Conservation (phyloP, 2,329 filamentous ascomycete species). For the Leptographium procerum region DNA sequence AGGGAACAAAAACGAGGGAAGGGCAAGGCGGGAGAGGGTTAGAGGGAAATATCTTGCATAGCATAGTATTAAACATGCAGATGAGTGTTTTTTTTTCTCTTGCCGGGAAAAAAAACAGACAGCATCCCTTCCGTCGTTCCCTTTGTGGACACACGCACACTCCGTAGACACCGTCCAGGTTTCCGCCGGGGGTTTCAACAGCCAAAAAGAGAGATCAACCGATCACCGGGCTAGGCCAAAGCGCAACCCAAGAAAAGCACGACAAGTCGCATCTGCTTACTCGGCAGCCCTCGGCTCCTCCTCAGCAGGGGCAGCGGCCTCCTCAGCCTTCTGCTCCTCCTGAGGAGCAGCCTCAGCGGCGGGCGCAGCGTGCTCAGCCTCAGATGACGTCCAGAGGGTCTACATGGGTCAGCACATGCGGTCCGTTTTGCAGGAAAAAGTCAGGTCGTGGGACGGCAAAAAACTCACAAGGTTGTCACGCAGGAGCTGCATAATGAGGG, state of each 20-base stretch:
- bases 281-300: slow-evolving; percentile 61
- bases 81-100: slow-evolving; percentile 7
- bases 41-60: slow-evolving; percentile 6
- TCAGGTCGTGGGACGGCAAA: slow-evolving; percentile 19
- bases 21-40: neutral
- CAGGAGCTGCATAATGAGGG: slow-evolving; percentile 96
- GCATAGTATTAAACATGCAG: slow-evolving; percentile 6
- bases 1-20: neutral
- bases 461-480: slow-evolving; percentile 79
- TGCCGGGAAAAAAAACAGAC: slow-evolving; percentile 6
- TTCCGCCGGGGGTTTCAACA: slow-evolving; percentile 33
- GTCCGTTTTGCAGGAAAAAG: neutral
- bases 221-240: slow-evolving; percentile 26
- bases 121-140: slow-evolving; percentile 5
- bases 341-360: slow-evolving; percentile 39
- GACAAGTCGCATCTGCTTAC: slow-evolving; percentile 27
- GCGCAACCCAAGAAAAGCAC: slow-evolving; percentile 16
- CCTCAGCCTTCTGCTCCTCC: slow-evolving; percentile 44
- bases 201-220: slow-evolving; percentile 27
- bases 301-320: slow-evolving; percentile 32
- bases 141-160: slow-evolving; percentile 41
- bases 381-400: slow-evolving; percentile 99
- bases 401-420: slow-evolving; percentile 22
- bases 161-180: slow-evolving; percentile 48
- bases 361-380: slow-evolving; percentile 69